Conservation (phyloP, 257 asterid genomes). For the Solanum lignicaule region DNA sequence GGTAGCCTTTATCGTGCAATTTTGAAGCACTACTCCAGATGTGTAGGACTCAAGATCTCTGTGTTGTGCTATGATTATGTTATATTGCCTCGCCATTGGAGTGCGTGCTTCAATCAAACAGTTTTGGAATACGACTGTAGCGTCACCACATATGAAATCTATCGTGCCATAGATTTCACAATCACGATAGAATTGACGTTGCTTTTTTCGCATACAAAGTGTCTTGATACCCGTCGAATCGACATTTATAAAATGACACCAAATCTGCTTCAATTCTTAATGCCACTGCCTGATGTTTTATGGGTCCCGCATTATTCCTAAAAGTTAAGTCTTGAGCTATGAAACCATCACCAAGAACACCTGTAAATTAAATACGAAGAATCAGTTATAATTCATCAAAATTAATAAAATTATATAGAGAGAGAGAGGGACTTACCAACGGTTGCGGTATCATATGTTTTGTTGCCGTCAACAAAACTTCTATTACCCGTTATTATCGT, state of each 20-base stretch:
- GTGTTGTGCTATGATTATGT: background rate
- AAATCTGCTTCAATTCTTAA: background rate
- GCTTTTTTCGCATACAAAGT: background rate
- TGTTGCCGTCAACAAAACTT: background rate
- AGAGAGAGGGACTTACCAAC: background rate
- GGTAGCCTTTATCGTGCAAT: too few species aligned
- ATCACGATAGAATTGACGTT: background rate
- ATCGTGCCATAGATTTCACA: conserved; percentile 4
- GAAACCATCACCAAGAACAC: background rate
- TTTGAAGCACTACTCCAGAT: too few species aligned
- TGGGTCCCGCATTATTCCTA: background rate
- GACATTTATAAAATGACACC: background rate
- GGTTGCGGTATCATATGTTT: background rate
- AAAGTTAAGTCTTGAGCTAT: background rate
- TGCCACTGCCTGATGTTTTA: background rate
- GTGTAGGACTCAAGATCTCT: too few species aligned
- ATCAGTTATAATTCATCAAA: too few species aligned
- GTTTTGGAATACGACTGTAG: background rate
- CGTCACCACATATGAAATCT: background rate
- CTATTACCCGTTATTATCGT: background rate
- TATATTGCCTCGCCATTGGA: background rate
- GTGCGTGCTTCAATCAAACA: background rate
- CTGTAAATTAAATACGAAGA: too few species aligned
- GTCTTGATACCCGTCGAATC: conserved; percentile 9
- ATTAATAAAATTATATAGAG: too few species aligned